Evolutionary conservation across 768 basidiomycete genomes (phyloP).

Genomic region (Russula abietina): DNA sequence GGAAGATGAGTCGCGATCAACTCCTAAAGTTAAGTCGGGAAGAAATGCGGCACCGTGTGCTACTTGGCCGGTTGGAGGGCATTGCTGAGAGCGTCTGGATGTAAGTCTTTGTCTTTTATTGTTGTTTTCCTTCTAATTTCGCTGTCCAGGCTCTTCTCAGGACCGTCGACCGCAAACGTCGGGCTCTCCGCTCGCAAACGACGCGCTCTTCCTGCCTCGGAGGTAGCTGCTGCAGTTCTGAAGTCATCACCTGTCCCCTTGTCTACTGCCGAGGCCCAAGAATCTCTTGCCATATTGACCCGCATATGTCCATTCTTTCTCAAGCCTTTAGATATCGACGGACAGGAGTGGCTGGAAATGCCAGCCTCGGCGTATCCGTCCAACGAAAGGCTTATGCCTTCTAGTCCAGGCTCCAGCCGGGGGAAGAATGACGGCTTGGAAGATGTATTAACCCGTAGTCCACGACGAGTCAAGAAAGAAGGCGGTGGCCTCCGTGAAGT

Average conservation of each 20-base stretch:
- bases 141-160: slow-evolving; percentile 61
- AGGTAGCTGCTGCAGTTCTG: slow-evolving; percentile 62
- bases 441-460: slow-evolving; percentile 62
- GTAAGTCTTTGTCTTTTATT: slow-evolving; percentile 33
- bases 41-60: slow-evolving; percentile 66
- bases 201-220: slow-evolving; percentile 58
- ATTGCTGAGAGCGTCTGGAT: slow-evolving; percentile 90
- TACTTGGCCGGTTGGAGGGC: slow-evolving; percentile 69
- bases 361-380: slow-evolving; percentile 37
- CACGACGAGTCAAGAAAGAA: slow-evolving; percentile 63
- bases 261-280: slow-evolving; percentile 68
- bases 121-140: background rate
- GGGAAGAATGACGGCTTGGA: slow-evolving; percentile 53
- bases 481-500: slow-evolving; percentile 72
- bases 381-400: slow-evolving; percentile 32
- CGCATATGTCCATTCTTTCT: slow-evolving; percentile 79
- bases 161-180: slow-evolving; percentile 45
- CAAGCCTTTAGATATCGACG: slow-evolving; percentile 52
- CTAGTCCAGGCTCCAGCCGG: slow-evolving; percentile 44
- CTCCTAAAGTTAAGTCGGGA: slow-evolving; percentile 69
- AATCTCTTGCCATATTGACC: slow-evolving; percentile 61
- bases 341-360: slow-evolving; percentile 55
- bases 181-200: slow-evolving; percentile 61
- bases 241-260: slow-evolving; percentile 81
- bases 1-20: slow-evolving; percentile 56